A percentile compares a stretch with the other conserved stretches of the same genome.
These are phyloP conservation scores for Herpetomonas tarakana DNA, from an alignment of 208 protist genomes.

Conservation along the genomic window DNA sequence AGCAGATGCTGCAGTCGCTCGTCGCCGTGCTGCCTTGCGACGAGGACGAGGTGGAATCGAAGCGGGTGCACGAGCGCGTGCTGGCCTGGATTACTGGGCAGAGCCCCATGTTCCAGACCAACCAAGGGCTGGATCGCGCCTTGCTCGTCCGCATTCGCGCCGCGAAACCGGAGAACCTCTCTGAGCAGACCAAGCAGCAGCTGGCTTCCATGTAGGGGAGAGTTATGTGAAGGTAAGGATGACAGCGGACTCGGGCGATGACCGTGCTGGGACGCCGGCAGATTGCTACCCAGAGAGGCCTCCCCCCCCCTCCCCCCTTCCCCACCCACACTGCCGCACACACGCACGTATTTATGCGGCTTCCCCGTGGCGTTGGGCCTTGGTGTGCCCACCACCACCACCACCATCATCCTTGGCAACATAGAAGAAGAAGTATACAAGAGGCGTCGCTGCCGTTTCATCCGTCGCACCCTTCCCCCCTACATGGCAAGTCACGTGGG, in stretches of 20 bases:
- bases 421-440: too few relatives aligned
- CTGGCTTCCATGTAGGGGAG: conserved; percentile 43
- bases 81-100: conserved; percentile 53
- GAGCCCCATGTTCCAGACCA: conserved; percentile 37
- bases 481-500: too few relatives aligned
- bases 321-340: too few relatives aligned
- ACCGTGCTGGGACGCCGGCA: too few relatives aligned
- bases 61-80: conserved; percentile 67
- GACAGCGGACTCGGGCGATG: background rate
- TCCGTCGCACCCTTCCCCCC: too few relatives aligned
- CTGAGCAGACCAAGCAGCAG: conserved; percentile 47
- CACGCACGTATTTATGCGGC: too few relatives aligned
- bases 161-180: conserved; percentile 35
- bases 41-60: conserved; percentile 72
- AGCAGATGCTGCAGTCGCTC: conserved; percentile 39
- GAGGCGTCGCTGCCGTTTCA: too few relatives aligned
- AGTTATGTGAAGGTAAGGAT: background rate
- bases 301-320: too few relatives aligned
- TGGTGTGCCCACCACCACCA: too few relatives aligned
- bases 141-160: conserved; percentile 42
- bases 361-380: too few relatives aligned
- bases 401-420: too few relatives aligned
- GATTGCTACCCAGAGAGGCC: too few relatives aligned
- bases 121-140: conserved; percentile 15
- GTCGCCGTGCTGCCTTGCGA: conserved; percentile 51